Percentiles rank a stretch among this genome's conserved stretches.
These are phyloP conservation scores for Atractiella rhizophila DNA, from an alignment of 768 basidiomycete species.

Conservation along the genomic window DNA sequence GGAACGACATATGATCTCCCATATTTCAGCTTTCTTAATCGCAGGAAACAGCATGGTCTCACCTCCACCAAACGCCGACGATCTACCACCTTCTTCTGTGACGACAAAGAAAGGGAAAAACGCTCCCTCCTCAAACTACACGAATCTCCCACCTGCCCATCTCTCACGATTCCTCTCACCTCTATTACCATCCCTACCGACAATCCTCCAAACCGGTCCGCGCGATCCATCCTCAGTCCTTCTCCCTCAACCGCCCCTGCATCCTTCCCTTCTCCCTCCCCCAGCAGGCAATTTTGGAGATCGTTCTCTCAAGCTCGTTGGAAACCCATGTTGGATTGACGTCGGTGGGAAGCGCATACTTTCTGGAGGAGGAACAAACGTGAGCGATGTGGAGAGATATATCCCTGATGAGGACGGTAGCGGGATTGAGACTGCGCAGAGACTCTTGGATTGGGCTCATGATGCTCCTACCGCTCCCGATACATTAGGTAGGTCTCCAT, in stretches of 20 bases:
- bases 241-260: constrained; percentile 78
- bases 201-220: constrained; percentile 69
- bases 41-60: constrained; percentile 62
- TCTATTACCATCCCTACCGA: constrained; percentile 47
- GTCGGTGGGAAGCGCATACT: constrained; percentile 29
- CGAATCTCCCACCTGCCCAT: not conserved
- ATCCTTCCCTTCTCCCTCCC: constrained; percentile 55
- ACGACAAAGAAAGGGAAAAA: too few relatives aligned
- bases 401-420: too few relatives aligned
- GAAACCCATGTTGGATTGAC: constrained; percentile 69
- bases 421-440: constrained; percentile 44
- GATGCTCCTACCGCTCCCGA: constrained; percentile 97
- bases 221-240: constrained; percentile 68
- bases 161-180: constrained; percentile 33
- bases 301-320: constrained; percentile 15
- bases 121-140: not conserved
- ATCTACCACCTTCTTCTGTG: too few relatives aligned
- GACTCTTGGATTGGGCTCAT: constrained; percentile 76
- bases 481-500: constrained; percentile 38
- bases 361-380: too few relatives aligned
- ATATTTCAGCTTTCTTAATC: constrained; percentile 61
- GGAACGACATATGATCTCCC: constrained; percentile 39
- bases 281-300: constrained; percentile 28
- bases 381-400: too few relatives aligned
- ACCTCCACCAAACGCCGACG: too few relatives aligned